phyloP scores from a whole-genome alignment of 257 asterid species.

The Cruciata laevipes region DNA sequence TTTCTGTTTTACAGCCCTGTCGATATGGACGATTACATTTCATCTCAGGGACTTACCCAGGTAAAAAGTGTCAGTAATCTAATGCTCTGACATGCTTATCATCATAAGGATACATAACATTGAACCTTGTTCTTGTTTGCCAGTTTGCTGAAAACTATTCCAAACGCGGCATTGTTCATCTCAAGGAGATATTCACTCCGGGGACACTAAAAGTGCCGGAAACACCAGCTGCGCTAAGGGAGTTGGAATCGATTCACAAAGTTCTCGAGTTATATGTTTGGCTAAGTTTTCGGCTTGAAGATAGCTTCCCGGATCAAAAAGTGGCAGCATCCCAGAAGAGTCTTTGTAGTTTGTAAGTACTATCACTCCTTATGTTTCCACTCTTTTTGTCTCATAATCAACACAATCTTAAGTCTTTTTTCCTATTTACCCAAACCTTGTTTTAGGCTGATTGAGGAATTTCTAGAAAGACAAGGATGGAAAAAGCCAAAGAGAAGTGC shows the following conservation, averaged over 20 bases:
- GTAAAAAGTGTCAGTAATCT: constrained; percentile 22
- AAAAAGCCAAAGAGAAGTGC: constrained; percentile 30
- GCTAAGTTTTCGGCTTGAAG: constrained; percentile 83
- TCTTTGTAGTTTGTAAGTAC: constrained; percentile 78
- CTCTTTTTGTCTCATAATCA: background rate
- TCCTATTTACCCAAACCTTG: too few relatives aligned
- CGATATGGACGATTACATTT: constrained; percentile 71
- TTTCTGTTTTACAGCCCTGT: constrained; percentile 61
- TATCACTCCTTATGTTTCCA: background rate
- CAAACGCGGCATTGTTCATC: constrained; percentile 55
- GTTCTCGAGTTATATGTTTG: constrained; percentile 89
- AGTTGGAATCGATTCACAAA: constrained; percentile 98
- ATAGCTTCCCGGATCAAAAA: constrained; percentile 85
- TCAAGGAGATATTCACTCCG: constrained; percentile 82
- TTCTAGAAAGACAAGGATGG: constrained; percentile 53
- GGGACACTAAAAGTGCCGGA: constrained; percentile 72
- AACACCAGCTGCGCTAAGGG: constrained; percentile 69
- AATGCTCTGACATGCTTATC: constrained; percentile 4
- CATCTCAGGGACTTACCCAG: constrained; percentile 90
- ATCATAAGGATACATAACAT: background rate
- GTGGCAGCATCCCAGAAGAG: constrained; percentile 85
- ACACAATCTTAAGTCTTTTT: background rate
- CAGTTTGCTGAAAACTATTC: constrained; percentile 83
- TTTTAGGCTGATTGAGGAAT: constrained; percentile 79
- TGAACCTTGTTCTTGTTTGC: constrained; percentile 16